Evolutionary conservation across 805 yeast species (phyloP), one percentile per base, ranked within the genome.

Genomic region (Starmerella floricola): DNA sequence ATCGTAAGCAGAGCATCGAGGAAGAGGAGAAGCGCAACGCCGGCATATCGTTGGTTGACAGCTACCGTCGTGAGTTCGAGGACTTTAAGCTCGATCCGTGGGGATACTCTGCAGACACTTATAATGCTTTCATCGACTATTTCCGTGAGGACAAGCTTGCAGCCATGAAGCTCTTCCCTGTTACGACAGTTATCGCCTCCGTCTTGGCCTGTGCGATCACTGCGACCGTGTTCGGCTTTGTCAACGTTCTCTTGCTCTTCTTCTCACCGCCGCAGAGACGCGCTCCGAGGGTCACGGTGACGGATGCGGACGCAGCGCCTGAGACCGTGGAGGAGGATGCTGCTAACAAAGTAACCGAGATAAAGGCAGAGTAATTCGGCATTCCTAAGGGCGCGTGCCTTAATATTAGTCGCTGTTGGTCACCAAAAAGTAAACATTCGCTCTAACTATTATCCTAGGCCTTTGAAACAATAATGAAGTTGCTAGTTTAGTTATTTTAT

Each of bases 161-260:
- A 18, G 62, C 68, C 10, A 31, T 64, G 40, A 41, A 47, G 36
- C 46, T 51, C 49, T 62, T 52, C 53, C 70, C 70, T n/a, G 51
- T 57, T 18, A 56, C 57, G 11, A 58, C 62, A 1, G 55, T 54
- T 8, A 52, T 58, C 8, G 49, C 57, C 15, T 57, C 54, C 12
- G 48, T 53, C 16, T 51, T 50, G n/a, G 34, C 52, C 26, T 41
- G 49, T 21, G 41, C 54, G 11, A 36, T 55, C 24, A 33, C 57
- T 10, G 52, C 56, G 15, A 36, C 54, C 10, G 30, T 55, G 21
- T 52, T 57, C 38, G 61, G 62, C 16, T 21, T 57, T 21, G 21
- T 58, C 39, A 54, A 45, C 40, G 47, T 42, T 28, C 32, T 53
- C 44, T 31, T 49, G 20, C 39, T 41, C 33, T 18, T 38, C 11